phyloP scores from a whole-genome alignment of 2,329 filamentous ascomycete genomes.

The Allantophomopsis cytisporea region DNA sequence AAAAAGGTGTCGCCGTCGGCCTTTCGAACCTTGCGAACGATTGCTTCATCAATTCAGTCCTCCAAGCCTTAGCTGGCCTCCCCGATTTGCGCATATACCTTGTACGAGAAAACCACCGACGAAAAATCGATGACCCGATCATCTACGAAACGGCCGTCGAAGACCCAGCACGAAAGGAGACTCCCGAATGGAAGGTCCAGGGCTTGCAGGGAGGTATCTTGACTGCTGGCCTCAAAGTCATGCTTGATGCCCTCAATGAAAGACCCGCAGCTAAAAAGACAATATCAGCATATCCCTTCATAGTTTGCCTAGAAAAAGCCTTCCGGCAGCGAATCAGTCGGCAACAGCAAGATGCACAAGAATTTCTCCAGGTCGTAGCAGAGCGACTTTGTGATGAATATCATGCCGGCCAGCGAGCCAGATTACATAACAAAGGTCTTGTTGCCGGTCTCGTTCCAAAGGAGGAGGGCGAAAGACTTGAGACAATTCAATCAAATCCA shows the following conservation, averaged over 20 bases:
- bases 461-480: neutral
- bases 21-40: constrained; percentile 87
- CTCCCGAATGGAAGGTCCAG: constrained; percentile 47
- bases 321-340: constrained; percentile 86
- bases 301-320: constrained; percentile 68
- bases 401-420: constrained; percentile 65
- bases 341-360: constrained; percentile 94
- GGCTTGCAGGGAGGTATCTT: constrained; percentile 70
- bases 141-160: constrained; percentile 55
- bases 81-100: constrained; percentile 83
- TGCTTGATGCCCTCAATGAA: constrained; percentile 86
- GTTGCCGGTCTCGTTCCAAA: no score
- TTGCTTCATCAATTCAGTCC: constrained; percentile 91
- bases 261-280: constrained; percentile 88
- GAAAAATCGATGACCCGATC: constrained; percentile 63
- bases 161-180: constrained; percentile 27
- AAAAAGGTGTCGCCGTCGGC: constrained; percentile 71
- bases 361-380: constrained; percentile 87
- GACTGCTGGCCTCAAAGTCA: constrained; percentile 78
- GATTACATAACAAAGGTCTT: constrained; percentile 3
- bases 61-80: constrained; percentile 84
- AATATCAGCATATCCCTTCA: constrained; percentile 76
- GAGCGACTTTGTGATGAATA: constrained; percentile 92
- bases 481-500: constrained; percentile 1
- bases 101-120: constrained; percentile 79